Evolutionary conservation across 306 rosid genomes (phyloP).

Genomic region (Myrica gale): DNA sequence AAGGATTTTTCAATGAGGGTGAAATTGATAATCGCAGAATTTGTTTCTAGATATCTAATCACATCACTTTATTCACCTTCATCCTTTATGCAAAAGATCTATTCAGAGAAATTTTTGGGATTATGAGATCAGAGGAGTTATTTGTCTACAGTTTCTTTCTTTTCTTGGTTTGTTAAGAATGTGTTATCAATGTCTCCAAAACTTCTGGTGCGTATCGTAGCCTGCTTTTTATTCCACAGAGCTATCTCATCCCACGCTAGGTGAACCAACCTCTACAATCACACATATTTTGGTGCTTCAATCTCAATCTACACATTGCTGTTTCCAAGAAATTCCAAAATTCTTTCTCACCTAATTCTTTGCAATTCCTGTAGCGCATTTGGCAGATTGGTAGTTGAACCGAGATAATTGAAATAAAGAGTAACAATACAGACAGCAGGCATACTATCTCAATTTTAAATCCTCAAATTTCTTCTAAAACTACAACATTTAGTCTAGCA

Average conservation of each 20-base stretch:
- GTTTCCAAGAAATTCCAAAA: background rate
- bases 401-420: slow-evolving; percentile 2
- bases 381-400: background rate
- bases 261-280: background rate
- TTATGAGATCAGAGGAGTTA: background rate
- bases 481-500: slow-evolving; percentile 7
- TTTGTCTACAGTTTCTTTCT: background rate
- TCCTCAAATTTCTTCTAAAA: slow-evolving; percentile 18
- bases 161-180: background rate
- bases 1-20: background rate
- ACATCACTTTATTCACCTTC: background rate
- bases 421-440: slow-evolving; percentile 1
- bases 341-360: background rate
- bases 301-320: background rate
- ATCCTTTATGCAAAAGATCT: background rate
- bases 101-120: background rate
- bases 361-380: background rate
- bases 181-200: background rate
- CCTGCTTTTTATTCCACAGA: background rate
- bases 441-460: slow-evolving; percentile 12
- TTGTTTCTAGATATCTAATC: background rate
- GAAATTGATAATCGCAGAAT: background rate
- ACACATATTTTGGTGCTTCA: background rate
- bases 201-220: background rate
- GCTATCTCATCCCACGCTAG: slow-evolving; percentile 1